phyloP scores from a whole-genome alignment of 768 basidiomycete genomes.

The Leucocoprinus leucothites region DNA sequence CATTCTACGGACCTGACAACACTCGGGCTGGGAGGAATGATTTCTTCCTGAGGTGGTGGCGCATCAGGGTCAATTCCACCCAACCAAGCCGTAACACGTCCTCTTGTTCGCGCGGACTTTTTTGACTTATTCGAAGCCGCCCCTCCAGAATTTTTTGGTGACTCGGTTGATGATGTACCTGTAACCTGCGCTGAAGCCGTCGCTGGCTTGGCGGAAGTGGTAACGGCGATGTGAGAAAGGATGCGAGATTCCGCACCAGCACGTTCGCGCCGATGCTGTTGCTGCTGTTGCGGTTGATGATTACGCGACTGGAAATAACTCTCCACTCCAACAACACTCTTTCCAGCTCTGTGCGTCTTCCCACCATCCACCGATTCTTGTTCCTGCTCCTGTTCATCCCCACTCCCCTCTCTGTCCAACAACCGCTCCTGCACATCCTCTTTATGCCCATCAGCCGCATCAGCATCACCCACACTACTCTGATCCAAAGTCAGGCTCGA shows the following conservation, averaged over 20 bases:
- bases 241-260: conserved; percentile 14
- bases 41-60: conserved; percentile 46
- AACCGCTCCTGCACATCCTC: conserved; percentile 1
- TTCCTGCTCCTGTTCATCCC: conserved; percentile 19
- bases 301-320: background rate
- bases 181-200: too few species aligned
- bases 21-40: conserved; percentile 38
- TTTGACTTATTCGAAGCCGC: conserved; percentile 23
- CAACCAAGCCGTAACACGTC: conserved; percentile 77
- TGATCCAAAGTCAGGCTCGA: conserved; percentile 51
- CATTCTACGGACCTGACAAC: conserved; percentile 16
- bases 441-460: conserved; percentile 3
- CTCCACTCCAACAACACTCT: conserved; percentile 11
- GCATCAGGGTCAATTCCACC: conserved; percentile 59
- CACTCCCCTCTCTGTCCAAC: conserved; percentile 5
- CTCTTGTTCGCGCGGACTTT: conserved; percentile 49
- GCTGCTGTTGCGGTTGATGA: background rate
- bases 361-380: conserved; percentile 25
- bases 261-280: conserved; percentile 2
- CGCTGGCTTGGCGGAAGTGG: conserved; percentile 13
- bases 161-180: too few species aligned
- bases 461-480: conserved; percentile 21
- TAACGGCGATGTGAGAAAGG: conserved; percentile 10
- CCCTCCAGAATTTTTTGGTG: too few species aligned
- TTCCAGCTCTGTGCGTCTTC: conserved; percentile 28